phyloP scores from a whole-genome alignment of 2,329 filamentous ascomycete genomes.

The Ophiocordyceps camponoti-rufipedis region DNA sequence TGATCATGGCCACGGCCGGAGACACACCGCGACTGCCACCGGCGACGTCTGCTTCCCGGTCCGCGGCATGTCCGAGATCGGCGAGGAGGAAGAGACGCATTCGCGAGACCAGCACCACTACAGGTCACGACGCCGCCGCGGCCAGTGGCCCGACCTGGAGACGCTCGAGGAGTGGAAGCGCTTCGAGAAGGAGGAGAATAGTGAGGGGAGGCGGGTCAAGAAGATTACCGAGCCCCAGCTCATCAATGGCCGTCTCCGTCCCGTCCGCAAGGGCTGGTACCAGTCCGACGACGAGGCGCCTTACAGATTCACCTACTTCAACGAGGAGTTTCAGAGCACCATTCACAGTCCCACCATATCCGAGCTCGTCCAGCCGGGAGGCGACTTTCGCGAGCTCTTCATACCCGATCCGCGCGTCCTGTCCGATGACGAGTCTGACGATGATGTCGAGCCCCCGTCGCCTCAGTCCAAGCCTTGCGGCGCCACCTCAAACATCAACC shows the following conservation, averaged over 20 bases:
- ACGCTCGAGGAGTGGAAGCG: slow-evolving; percentile 78
- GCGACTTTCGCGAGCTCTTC: slow-evolving; percentile 75
- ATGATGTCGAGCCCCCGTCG: slow-evolving; percentile 23
- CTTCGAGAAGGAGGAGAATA: slow-evolving; percentile 71
- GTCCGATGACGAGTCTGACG: slow-evolving; percentile 54
- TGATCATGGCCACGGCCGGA: slow-evolving; percentile 11
- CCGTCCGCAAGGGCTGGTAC: slow-evolving; percentile 67
- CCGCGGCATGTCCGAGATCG: slow-evolving; percentile 53
- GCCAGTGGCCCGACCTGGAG: slow-evolving; percentile 72
- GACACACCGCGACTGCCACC: slow-evolving; percentile 47
- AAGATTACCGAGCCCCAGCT: slow-evolving; percentile 88
- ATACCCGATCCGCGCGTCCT: slow-evolving; percentile 67
- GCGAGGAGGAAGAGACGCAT: slow-evolving; percentile 55
- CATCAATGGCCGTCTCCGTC: slow-evolving; percentile 73
- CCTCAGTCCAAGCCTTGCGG: slow-evolving; percentile 7
- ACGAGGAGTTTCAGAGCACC: slow-evolving; percentile 88
- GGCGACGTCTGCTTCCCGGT: slow-evolving; percentile 89
- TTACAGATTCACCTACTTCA: slow-evolving; percentile 96
- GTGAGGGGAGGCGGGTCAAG: slow-evolving; percentile 67
- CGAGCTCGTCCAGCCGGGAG: slow-evolving; percentile 72
- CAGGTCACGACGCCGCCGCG: slow-evolving; percentile 37
- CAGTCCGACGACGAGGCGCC: slow-evolving; percentile 76
- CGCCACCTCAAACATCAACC: too few relatives aligned
- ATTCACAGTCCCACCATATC: slow-evolving; percentile 94
- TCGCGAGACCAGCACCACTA: slow-evolving; percentile 22